phyloP scores from a whole-genome alignment of 495 filamentous ascomycete species.

The Xylaria intraflava region DNA sequence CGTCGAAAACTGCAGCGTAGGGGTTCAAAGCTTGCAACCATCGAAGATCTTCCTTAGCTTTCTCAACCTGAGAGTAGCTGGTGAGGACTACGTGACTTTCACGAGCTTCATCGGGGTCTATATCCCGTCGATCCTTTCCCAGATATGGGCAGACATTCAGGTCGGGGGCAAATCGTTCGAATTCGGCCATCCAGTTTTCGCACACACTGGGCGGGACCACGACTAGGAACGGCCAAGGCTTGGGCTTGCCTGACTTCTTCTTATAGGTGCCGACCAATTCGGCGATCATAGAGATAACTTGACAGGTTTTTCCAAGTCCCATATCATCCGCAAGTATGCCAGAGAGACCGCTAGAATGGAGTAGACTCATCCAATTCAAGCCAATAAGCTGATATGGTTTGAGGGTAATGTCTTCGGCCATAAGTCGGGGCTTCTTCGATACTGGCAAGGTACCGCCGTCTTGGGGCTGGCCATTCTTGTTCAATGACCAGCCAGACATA shows the following conservation, averaged over 20 bases:
- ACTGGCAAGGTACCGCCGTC: conserved; percentile 23
- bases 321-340: conserved; percentile 96
- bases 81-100: conserved; percentile 81
- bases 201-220: conserved; percentile 88
- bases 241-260: conserved; percentile 28
- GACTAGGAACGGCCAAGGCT: conserved; percentile 72
- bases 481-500: conserved; percentile 20
- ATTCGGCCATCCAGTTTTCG: conserved; percentile 93
- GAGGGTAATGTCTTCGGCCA: conserved; percentile 62
- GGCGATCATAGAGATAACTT: conserved; percentile 87
- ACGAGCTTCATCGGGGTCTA: conserved; percentile 49
- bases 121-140: conserved; percentile 53
- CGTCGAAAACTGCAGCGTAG: conserved; percentile 77
- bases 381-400: conserved; percentile 94
- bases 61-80: conserved; percentile 58
- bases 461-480: conserved; percentile 19
- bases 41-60: conserved; percentile 31
- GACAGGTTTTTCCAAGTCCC: conserved; percentile 95
- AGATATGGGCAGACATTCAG: conserved; percentile 78
- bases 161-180: conserved; percentile 73
- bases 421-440: conserved; percentile 64
- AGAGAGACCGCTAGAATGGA: conserved; percentile 69
- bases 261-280: conserved; percentile 58
- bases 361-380: conserved; percentile 82
- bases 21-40: conserved; percentile 38